phyloP scores from a whole-genome alignment of 2,329 filamentous ascomycete species.

The Pseudocercospora cruenta region DNA sequence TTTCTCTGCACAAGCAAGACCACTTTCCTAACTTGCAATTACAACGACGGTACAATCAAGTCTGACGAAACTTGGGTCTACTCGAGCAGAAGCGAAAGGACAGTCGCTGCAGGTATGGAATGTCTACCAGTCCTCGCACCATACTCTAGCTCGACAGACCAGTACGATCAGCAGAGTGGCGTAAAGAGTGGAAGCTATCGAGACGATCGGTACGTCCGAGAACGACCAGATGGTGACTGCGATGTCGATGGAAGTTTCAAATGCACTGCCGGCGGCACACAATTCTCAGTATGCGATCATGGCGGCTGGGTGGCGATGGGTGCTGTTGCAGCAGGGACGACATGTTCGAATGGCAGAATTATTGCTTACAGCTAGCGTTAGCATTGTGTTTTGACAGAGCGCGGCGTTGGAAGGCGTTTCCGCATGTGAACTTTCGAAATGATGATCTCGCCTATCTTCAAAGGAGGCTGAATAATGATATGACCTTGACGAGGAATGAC shows the following conservation, averaged over 20 bases:
- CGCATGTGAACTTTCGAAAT: neutral
- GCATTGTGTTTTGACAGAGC: neutral
- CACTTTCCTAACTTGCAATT: constrained; percentile 44
- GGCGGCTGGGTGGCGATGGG: constrained; percentile 41
- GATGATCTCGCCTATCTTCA: neutral
- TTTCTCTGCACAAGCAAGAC: constrained; percentile 44
- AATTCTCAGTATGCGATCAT: constrained; percentile 39
- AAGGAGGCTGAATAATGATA: neutral
- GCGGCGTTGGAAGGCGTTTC: constrained; percentile 3
- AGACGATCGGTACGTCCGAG: constrained; percentile 39
- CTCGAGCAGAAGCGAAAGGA: constrained; percentile 29
- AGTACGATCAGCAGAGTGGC: constrained; percentile 34
- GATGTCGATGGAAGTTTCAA: constrained; percentile 29
- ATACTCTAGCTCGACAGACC: constrained; percentile 24
- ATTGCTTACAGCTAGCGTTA: constrained; percentile 19
- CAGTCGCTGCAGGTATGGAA: constrained; percentile 42
- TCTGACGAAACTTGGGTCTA: constrained; percentile 37
- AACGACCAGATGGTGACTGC: constrained; percentile 25
- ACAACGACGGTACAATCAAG: constrained; percentile 30
- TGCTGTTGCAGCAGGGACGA: constrained; percentile 35
- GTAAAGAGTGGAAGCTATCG: constrained; percentile 35
- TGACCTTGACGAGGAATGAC: neutral
- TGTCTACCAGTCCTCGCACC: constrained; percentile 41
- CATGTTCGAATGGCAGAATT: constrained; percentile 35
- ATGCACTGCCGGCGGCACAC: constrained; percentile 34